Evolutionary conservation across 305 asterid genomes (phyloP).

Genomic region (Fraxinus floribunda): DNA sequence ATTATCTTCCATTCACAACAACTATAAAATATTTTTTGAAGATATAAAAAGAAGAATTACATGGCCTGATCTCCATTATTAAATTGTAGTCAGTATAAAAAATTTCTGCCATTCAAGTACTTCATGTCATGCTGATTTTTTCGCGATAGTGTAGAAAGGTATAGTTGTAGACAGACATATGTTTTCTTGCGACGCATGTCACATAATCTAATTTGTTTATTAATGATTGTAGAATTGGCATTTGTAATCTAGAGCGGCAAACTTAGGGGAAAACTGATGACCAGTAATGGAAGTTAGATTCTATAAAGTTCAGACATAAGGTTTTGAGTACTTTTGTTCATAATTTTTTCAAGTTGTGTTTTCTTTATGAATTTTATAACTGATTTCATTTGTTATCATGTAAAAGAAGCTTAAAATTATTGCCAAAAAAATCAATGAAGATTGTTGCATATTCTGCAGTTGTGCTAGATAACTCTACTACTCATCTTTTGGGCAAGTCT

Average conservation of each 20-base stretch:
- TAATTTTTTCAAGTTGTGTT: background rate
- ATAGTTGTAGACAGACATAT: background rate
- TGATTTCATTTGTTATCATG: background rate
- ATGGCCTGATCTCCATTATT: background rate
- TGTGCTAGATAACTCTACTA: background rate
- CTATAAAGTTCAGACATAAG: background rate
- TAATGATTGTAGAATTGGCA: background rate
- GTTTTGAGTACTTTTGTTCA: background rate
- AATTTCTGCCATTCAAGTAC: background rate
- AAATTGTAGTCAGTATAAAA: background rate
- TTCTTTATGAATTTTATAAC: background rate
- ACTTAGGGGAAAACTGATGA: background rate
- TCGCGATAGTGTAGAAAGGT: background rate
- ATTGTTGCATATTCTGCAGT: background rate
- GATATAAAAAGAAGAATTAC: slow-evolving; percentile 4
- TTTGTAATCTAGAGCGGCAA: background rate
- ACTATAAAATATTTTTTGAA: background rate
- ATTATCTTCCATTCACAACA: slow-evolving; percentile 38
- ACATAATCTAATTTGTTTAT: background rate
- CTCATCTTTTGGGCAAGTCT: background rate
- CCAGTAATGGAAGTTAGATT: background rate
- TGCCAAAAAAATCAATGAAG: background rate
- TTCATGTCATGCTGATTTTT: background rate
- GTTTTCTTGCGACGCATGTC: background rate
- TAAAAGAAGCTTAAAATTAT: background rate